These are phyloP conservation scores for Linanthus parryae DNA, from an alignment of 148 eudicot genomes.

Conservation along the genomic window DNA sequence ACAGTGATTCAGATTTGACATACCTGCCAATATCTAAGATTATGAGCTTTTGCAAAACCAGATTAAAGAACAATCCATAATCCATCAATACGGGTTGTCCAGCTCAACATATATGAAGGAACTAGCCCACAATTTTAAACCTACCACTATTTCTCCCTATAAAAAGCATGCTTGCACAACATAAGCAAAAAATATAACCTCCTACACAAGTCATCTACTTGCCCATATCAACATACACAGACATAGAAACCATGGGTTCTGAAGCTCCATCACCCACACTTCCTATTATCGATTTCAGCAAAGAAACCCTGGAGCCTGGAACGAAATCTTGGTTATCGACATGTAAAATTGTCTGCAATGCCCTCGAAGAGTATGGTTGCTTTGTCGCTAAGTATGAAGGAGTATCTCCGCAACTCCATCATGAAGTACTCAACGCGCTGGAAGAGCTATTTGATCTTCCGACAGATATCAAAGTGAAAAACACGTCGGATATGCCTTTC, in stretches of 20 bases:
- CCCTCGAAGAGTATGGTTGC: slow-evolving; percentile 38
- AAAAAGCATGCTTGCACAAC: no score
- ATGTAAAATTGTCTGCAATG: slow-evolving; percentile 25
- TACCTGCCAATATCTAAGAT: no score
- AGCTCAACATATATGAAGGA: no score
- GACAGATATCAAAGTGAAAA: slow-evolving; percentile 26
- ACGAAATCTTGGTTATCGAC: slow-evolving; percentile 21
- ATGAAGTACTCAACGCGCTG: slow-evolving; percentile 28
- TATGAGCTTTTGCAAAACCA: no score
- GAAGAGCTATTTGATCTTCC: slow-evolving; percentile 37
- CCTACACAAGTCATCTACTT: no score
- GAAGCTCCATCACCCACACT: slow-evolving; percentile 18
- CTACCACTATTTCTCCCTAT: no score
- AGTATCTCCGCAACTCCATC: slow-evolving; percentile 22
- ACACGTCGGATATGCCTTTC: slow-evolving; percentile 34
- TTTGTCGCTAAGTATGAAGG: slow-evolving; percentile 27
- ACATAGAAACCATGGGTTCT: slow-evolving; percentile 25
- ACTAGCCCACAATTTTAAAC: no score
- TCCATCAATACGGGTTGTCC: no score
- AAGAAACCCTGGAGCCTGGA: slow-evolving; percentile 9
- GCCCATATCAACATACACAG: background rate
- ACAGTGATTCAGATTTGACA: no score
- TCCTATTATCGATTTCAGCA: slow-evolving; percentile 27
- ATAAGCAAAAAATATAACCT: no score
- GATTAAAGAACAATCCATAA: no score